Percentiles rank a stretch among this genome's conserved stretches.
phyloP scores from a whole-genome alignment of 371 early-diverging fungal genomes.

The Chytridium lagenaria region DNA sequence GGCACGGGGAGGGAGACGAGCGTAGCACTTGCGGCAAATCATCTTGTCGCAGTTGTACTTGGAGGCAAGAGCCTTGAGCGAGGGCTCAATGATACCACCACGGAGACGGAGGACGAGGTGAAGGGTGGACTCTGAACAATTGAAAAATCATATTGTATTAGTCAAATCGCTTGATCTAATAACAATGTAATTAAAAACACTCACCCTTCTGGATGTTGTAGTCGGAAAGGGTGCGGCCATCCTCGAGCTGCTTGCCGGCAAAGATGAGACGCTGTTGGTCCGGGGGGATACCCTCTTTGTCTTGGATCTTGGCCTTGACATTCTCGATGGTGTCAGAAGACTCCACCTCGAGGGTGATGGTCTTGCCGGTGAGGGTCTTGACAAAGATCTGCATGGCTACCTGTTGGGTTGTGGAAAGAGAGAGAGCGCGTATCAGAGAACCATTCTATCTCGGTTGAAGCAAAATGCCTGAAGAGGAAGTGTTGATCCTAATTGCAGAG shows the following conservation, averaged over 20 bases:
- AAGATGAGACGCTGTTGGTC: constrained; percentile 99
- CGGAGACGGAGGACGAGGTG: constrained; percentile 80
- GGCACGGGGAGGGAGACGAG: constrained; percentile 98
- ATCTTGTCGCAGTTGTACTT: constrained; percentile 99
- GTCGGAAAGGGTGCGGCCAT: constrained; percentile 85
- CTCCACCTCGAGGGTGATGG: constrained; percentile 97
- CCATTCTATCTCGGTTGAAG: too few relatives aligned
- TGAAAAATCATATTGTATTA: background rate
- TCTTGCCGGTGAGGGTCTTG: constrained; percentile 97
- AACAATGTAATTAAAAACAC: constrained; percentile 47
- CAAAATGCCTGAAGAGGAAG: too few relatives aligned
- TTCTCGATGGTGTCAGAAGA: constrained; percentile 92
- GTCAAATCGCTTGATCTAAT: constrained; percentile 87
- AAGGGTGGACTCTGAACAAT: constrained; percentile 75
- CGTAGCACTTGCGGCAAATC: constrained; percentile 99
- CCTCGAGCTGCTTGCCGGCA: constrained; percentile 99
- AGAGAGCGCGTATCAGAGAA: too few relatives aligned
- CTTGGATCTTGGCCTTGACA: constrained; percentile 89
- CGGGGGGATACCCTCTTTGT: constrained; percentile 98
- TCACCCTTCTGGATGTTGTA: constrained; percentile 36
- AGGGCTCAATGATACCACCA: constrained; percentile 65
- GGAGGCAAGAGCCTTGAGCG: constrained; percentile 93
- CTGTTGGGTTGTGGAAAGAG: too few relatives aligned
- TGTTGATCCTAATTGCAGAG: too few relatives aligned
- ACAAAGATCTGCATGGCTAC: constrained; percentile 24